Evolutionary conservation across 192 early-diverging fungal genomes (phyloP), one percentile per base, ranked within the genome.

Genomic region (Tieghemiomyces parasiticus): DNA sequence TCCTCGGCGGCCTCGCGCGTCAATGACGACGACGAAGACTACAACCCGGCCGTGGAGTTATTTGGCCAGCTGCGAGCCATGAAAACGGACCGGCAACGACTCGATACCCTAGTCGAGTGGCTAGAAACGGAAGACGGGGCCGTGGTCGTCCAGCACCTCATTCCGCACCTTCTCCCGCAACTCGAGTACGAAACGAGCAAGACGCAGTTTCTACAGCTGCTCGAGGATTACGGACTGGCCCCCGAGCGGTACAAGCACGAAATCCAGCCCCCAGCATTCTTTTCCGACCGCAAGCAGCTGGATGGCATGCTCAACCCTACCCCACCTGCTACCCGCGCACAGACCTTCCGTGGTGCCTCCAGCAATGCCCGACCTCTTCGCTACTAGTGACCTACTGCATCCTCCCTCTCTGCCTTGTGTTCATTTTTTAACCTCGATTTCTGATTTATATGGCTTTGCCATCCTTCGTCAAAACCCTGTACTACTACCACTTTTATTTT

Each of bases 11-110:
- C 35, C 2, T 46, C 16, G 45, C 19, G 3, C 20, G 28, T 1
- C 52, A 54, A 6, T 20, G 29, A 30, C 28, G 26, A 16, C 32
- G 52, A 30, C 26, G n/a, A 42, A 16, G 38, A 6, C 38, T 6
- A 42, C 6, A 34, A 12, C 13, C n/a, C 32, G 19, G 3, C 55
- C 3, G 13, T 28, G 14, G 34, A 58, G 4, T 26, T 58, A n/a
- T 35, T 58, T n/a, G 34, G 13, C 19, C 31, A 24, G 14, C 32
- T 58, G 24, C 55, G 35, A 35, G 10, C 3, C n/a, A 34, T 35
- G 33, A 58, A 58, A 58, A 35, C 33, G 10, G 55, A 58, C 55
- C 55, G 55, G 22, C 55, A 58, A 28, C 55, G 55, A 30, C 35
- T 58, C n/a, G 55, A 58, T 4, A 58, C 35, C n/a, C n/a, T 58